These are phyloP conservation scores for Huntiella moniliformis DNA, from an alignment of 2,329 filamentous ascomycete genomes.

Conservation along the genomic window DNA sequence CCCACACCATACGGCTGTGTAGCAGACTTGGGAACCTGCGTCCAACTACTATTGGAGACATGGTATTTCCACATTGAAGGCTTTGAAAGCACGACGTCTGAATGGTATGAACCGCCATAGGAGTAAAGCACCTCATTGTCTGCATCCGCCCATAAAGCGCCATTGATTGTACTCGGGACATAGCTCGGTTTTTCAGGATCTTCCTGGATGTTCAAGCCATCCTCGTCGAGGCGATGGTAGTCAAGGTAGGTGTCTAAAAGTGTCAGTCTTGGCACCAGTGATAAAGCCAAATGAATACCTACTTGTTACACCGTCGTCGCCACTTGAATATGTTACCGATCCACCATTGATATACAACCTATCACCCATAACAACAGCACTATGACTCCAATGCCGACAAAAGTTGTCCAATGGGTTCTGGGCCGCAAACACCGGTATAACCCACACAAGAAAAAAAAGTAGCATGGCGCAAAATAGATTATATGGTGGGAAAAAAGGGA, in stretches of 20 bases:
- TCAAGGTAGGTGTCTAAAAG: constrained; percentile 21
- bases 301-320: no score
- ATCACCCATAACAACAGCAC: no score
- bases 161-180: no score
- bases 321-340: no score
- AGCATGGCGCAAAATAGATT: no score
- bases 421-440: constrained; percentile 16
- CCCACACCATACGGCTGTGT: constrained; percentile 28
- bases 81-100: constrained; percentile 28
- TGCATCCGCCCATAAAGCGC: constrained; percentile 12
- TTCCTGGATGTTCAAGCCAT: constrained; percentile 31
- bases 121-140: constrained; percentile 45
- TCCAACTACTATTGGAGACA: constrained; percentile 35
- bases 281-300: no score
- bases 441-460: no score
- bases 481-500: no score
- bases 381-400: constrained; percentile 31
- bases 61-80: constrained; percentile 37
- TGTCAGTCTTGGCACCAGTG: not conserved
- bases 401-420: constrained; percentile 35
- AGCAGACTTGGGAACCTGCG: constrained; percentile 22
- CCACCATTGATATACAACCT: no score
- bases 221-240: constrained; percentile 35
- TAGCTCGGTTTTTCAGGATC: constrained; percentile 30
- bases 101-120: constrained; percentile 39